A percentile compares a stretch with the other conserved stretches of the same genome.
Conservation (phyloP, 2,329 filamentous ascomycete species). For the Epichloe coenophiala region DNA sequence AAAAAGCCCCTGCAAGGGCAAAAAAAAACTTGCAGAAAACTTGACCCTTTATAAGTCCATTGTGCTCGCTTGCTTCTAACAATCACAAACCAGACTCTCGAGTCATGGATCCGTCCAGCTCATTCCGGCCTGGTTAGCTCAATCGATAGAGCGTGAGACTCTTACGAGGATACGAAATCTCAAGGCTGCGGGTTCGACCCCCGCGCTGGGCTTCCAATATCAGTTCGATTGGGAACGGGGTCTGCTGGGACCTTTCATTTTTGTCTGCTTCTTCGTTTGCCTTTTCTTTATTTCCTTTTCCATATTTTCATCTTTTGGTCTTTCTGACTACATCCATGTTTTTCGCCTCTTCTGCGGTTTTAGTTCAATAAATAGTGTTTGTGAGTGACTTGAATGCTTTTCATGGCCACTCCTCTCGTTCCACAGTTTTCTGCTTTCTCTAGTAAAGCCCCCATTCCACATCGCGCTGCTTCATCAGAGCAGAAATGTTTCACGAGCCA, state of each 20-base stretch:
- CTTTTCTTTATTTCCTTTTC: no score
- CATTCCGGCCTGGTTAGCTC: slow-evolving; percentile 23
- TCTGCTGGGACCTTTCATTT: background rate
- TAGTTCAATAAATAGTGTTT: background rate
- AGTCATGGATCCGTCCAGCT: background rate
- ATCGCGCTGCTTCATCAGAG: no score
- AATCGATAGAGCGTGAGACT: slow-evolving; percentile 56
- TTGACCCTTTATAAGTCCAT: background rate
- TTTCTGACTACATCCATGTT: background rate
- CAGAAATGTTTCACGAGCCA: no score
- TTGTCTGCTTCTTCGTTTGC: background rate
- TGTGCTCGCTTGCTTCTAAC: background rate
- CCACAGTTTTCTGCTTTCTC: no score
- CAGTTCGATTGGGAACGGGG: background rate
- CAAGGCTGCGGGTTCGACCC: slow-evolving; percentile 43
- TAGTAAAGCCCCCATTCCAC: no score
- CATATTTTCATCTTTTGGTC: no score
- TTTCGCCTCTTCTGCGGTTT: background rate
- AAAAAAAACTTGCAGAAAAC: background rate
- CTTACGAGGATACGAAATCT: slow-evolving; percentile 31
- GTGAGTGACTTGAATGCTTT: no score
- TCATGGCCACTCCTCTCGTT: no score
- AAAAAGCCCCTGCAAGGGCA: no score
- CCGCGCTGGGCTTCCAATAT: slow-evolving; percentile 20
- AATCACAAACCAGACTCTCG: background rate